Evolutionary conservation across 2,329 filamentous ascomycete species (phyloP).

Genomic region (Davidsoniella virescens): DNA sequence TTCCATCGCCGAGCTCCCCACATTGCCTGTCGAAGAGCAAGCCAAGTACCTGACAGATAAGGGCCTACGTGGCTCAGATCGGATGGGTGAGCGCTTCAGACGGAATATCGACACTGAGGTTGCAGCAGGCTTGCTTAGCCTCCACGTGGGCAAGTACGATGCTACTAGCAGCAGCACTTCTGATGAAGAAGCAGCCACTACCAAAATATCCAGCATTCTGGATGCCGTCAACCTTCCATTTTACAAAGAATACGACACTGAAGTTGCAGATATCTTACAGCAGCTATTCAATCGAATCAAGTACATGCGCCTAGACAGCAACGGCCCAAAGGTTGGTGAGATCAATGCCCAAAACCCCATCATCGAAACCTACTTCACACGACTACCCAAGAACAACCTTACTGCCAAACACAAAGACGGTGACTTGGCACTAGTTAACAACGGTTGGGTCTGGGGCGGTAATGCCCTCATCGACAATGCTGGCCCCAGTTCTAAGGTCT

Average conservation of each 20-base stretch:
- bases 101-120: slow-evolving; percentile 53
- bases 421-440: slow-evolving; percentile 75
- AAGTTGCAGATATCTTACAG: slow-evolving; percentile 68
- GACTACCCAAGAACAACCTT: slow-evolving; percentile 60
- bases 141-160: slow-evolving; percentile 33
- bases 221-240: slow-evolving; percentile 76
- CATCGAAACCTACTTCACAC: slow-evolving; percentile 89
- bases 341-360: slow-evolving; percentile 65
- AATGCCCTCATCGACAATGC: slow-evolving; percentile 91
- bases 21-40: slow-evolving; percentile 22
- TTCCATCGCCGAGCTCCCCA: slow-evolving; percentile 15
- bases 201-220: slow-evolving; percentile 46
- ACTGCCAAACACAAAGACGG: slow-evolving; percentile 62
- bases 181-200: slow-evolving; percentile 28
- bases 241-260: slow-evolving; percentile 82
- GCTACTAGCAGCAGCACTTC: slow-evolving; percentile 21
- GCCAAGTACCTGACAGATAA: slow-evolving; percentile 50
- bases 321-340: slow-evolving; percentile 73
- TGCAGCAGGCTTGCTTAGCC: slow-evolving; percentile 33
- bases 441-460: slow-evolving; percentile 97
- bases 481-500: slow-evolving; percentile 76
- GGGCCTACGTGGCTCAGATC: slow-evolving; percentile 54
- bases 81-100: slow-evolving; percentile 64
- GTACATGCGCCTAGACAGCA: slow-evolving; percentile 80
- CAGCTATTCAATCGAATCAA: slow-evolving; percentile 91